Evolutionary conservation across 1,284 basidiomycete genomes (phyloP).

Genomic region (Crucibulum parvulum): DNA sequence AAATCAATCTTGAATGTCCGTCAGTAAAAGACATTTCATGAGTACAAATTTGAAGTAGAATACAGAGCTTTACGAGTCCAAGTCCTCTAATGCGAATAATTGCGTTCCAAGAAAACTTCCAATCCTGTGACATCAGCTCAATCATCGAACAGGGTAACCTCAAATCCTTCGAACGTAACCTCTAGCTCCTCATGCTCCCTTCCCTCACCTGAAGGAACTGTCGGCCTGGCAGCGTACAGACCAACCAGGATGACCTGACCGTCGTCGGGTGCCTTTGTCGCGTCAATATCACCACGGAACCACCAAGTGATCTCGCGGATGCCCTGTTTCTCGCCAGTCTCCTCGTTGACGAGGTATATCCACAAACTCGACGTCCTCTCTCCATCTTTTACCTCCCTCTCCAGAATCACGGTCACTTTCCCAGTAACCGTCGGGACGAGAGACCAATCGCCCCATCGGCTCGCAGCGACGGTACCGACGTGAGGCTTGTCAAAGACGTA

Average conservation of each 20-base stretch:
- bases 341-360: conserved; percentile 30
- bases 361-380: conserved; percentile 33
- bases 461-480: conserved; percentile 31
- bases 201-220: conserved; percentile 24
- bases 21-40: too few relatives aligned
- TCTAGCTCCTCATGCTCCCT: conserved; percentile 24
- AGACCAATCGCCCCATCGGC: conserved; percentile 35
- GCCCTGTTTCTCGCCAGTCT: conserved; percentile 31
- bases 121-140: conserved; percentile 3
- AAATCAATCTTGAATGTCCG: too few relatives aligned
- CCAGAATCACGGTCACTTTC: conserved; percentile 32
- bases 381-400: conserved; percentile 28
- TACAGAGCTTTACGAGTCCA: too few relatives aligned
- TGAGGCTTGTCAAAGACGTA: conserved; percentile 30
- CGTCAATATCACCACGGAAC: conserved; percentile 29
- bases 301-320: conserved; percentile 36
- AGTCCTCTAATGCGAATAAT: too few relatives aligned
- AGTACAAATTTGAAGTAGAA: too few relatives aligned
- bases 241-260: conserved; percentile 23
- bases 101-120: too few relatives aligned
- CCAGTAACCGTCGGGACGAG: conserved; percentile 25
- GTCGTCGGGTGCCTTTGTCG: conserved; percentile 1
- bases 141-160: conserved; percentile 33
- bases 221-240: conserved; percentile 29
- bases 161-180: conserved; percentile 29